Evolutionary conservation across 345 rosid genomes (phyloP).

Genomic region (Chamaenerion angustifolium): DNA sequence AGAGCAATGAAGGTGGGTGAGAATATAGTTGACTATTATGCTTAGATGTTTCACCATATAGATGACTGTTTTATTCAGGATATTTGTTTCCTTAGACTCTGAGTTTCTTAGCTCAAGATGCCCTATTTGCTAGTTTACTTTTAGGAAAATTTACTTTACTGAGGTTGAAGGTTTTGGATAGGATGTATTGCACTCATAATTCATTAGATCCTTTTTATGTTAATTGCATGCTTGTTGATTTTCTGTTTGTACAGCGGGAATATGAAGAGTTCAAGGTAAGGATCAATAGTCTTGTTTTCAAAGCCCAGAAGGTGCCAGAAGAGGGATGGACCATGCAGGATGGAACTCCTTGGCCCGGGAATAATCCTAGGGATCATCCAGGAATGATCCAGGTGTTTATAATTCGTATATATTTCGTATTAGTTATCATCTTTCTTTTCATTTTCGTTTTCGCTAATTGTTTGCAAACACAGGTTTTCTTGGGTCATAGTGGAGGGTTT

Average conservation of each 20-base stretch:
- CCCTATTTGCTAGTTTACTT: too few relatives aligned
- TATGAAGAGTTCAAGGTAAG: slow-evolving; percentile 97
- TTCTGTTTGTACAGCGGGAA: slow-evolving; percentile 54
- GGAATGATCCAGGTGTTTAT: slow-evolving; percentile 88
- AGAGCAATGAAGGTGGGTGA: slow-evolving; percentile 94
- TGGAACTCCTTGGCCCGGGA: slow-evolving; percentile 99
- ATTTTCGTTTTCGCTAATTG: background rate
- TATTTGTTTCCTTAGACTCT: too few relatives aligned
- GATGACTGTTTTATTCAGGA: too few relatives aligned
- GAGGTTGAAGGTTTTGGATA: too few relatives aligned
- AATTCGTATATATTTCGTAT: background rate
- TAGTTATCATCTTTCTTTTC: background rate
- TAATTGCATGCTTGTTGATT: background rate
- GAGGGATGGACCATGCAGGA: slow-evolving; percentile 99
- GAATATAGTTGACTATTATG: too few relatives aligned
- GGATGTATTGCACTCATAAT: too few relatives aligned
- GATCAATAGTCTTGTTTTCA: slow-evolving; percentile 92
- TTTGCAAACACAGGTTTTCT: slow-evolving; percentile 50
- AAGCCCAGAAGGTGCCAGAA: slow-evolving; percentile 97
- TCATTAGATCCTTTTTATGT: too few relatives aligned
- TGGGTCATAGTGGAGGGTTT: slow-evolving; percentile 96
- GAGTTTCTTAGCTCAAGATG: too few relatives aligned
- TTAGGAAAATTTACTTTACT: too few relatives aligned
- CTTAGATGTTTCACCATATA: too few relatives aligned
- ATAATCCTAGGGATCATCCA: slow-evolving; percentile 94